Conservation (phyloP, 495 filamentous ascomycete species). For the Xylaria telfairii region DNA sequence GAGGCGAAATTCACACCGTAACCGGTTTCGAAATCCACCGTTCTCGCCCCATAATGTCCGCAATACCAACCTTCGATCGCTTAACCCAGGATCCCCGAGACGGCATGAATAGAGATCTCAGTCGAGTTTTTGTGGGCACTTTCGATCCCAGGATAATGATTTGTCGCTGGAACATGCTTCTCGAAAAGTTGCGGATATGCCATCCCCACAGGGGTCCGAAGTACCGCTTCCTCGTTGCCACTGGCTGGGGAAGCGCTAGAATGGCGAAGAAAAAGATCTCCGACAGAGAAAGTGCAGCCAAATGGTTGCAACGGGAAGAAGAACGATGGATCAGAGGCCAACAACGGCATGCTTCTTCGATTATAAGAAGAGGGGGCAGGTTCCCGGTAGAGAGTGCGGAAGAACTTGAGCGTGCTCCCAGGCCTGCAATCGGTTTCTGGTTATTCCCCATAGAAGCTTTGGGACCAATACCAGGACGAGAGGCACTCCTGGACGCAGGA, state of each 20-base stretch:
- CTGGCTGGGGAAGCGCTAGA: background rate
- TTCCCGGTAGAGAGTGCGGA: slow-evolving; percentile 9
- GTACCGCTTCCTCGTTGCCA: slow-evolving; percentile 5
- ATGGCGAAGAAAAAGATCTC: background rate
- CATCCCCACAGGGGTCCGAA: background rate
- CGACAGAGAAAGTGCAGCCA: background rate
- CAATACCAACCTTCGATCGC: slow-evolving; percentile 11
- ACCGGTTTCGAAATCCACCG: background rate
- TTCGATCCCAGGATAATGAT: slow-evolving; percentile 1
- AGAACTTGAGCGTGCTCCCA: slow-evolving; percentile 14
- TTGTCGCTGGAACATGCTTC: background rate
- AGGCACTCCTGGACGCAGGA: background rate
- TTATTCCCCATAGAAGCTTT: slow-evolving; percentile 15
- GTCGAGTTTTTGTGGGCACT: slow-evolving; percentile 16
- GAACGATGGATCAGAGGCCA: background rate
- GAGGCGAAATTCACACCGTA: background rate
- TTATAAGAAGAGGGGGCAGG: slow-evolving; percentile 8
- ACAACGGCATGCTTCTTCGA: background rate
- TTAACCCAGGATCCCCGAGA: slow-evolving; percentile 11
- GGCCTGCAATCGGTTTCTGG: slow-evolving; percentile 17
- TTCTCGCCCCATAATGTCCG: slow-evolving; percentile 16
- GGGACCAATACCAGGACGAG: background rate
- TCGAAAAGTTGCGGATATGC: background rate
- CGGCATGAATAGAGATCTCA: slow-evolving; percentile 6
- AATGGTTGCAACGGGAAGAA: slow-evolving; percentile 10